Evolutionary conservation across 371 early-diverging fungal species (phyloP), one percentile per base, ranked within the genome.

Genomic region (Mortierella sp.): DNA sequence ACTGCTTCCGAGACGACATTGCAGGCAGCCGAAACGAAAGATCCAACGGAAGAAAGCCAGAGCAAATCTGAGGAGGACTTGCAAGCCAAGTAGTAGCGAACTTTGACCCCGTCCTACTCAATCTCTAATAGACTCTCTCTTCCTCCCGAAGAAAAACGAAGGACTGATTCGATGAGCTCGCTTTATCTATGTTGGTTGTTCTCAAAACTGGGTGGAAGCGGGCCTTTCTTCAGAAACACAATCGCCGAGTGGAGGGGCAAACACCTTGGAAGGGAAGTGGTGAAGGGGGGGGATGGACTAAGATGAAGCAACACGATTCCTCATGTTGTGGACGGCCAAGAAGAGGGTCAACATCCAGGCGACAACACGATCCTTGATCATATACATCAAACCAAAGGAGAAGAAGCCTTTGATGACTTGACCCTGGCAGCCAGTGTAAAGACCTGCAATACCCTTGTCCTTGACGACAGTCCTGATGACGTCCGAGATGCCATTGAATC

Each of bases 391-490:
- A 14, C 88, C 88, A 57, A 84, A 84, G 27, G 85, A 86, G 60
- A 88, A 88, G 73, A 88, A 88, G 1, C 88, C 88, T 60, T 88
- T 88, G 63, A 79, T 82, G 65, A 88, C 81, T 46, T 88, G 88
- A 14, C 86, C 83, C 43, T 80, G 79, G 45, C 76, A 74, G 25
- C 81, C 84, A 51, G 82, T 83, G 70, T 88, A 88, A 21, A 88
- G 59, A 16, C 88, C 88, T 0, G 45, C 40, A 12, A 71, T 54
- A 12, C 88, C 88, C 57, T 86, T 80, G 21, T 79, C 80, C 54
- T 70, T 46, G 22, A 88, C 57, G 13, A 83, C 83, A 3, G 79
- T 60, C 43, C 78, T 77, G 37, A 85, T 53, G 17, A 83, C 81
- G 19, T 59, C 80, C 43, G 79, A 39, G 77, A 85, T 84, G 7